A percentile compares a stretch with the other conserved stretches of the same genome.
These are phyloP conservation scores for Seiridium unicorne DNA, from an alignment of 2,329 filamentous ascomycete genomes.

Conservation along the genomic window DNA sequence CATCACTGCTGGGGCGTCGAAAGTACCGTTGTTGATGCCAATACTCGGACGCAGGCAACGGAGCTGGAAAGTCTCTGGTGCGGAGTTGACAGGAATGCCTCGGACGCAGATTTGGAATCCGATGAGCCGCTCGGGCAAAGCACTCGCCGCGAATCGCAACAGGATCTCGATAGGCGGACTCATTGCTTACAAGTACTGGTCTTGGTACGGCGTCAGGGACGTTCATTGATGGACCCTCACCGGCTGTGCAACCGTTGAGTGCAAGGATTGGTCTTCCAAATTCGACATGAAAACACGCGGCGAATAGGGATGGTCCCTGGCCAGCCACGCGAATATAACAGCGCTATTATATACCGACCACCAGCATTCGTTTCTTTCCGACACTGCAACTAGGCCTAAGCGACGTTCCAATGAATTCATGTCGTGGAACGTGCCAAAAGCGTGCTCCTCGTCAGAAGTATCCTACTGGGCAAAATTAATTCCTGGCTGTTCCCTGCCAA, in stretches of 20 bases:
- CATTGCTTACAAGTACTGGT: not conserved
- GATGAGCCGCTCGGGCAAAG: too few relatives aligned
- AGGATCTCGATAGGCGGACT: too few relatives aligned
- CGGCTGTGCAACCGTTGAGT: not conserved
- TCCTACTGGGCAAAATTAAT: too few relatives aligned
- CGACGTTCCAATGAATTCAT: not conserved
- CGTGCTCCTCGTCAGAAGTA: too few relatives aligned
- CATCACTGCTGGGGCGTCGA: not conserved
- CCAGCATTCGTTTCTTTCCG: constrained; percentile 2
- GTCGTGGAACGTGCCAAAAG: not conserved
- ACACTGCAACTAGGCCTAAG: not conserved
- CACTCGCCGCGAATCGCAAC: too few relatives aligned
- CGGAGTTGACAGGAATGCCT: not conserved
- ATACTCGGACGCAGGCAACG: not conserved
- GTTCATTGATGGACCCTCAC: not conserved
- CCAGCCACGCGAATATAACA: constrained; percentile 4
- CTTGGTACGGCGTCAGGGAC: not conserved
- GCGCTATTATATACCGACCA: constrained; percentile 3
- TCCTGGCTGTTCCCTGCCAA: too few relatives aligned
- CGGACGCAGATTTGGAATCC: not conserved
- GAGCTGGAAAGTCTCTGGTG: not conserved
- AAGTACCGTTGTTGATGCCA: not conserved
- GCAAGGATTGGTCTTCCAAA: not conserved
- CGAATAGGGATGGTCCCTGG: constrained; percentile 5
- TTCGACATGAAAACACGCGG: constrained; percentile 1